phyloP scores from a whole-genome alignment of 1,284 basidiomycete species.

The Exobasidium cylindrosporum region DNA sequence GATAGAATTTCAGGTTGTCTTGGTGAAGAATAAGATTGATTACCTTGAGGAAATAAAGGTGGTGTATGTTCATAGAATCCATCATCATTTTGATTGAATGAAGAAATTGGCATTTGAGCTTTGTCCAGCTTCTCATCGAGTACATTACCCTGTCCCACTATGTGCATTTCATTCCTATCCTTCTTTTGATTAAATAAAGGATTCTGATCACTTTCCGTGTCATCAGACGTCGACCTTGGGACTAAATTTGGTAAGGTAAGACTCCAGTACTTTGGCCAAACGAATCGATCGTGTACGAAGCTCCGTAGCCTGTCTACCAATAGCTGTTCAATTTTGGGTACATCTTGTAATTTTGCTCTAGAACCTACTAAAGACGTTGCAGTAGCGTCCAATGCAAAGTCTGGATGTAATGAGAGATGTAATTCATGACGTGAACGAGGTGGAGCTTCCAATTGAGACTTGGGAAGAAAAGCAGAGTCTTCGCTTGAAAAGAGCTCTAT shows the following conservation, averaged over 20 bases:
- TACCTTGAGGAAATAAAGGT: neutral
- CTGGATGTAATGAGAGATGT: constrained; percentile 61
- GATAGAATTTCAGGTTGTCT: neutral
- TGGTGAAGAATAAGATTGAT: neutral
- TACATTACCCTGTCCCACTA: neutral
- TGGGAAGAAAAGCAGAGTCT: neutral
- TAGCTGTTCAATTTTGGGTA: constrained; percentile 64
- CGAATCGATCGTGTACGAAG: constrained; percentile 60
- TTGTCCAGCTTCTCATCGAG: no score
- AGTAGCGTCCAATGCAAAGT: constrained; percentile 61
- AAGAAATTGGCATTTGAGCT: no score
- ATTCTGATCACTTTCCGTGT: neutral
- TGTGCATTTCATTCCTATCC: neutral
- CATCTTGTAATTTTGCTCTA: constrained; percentile 63
- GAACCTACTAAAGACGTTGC: constrained; percentile 61
- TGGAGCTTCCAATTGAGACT: constrained; percentile 28
- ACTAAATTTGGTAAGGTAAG: constrained; percentile 57
- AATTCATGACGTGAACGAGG: constrained; percentile 54
- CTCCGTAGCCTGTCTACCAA: constrained; percentile 59
- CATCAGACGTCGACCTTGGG: no score
- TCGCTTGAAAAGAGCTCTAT: constrained; percentile 18
- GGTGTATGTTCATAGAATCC: neutral
- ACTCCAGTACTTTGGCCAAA: constrained; percentile 59
- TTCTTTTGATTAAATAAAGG: neutral
- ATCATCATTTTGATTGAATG: neutral